Evolutionary conservation across 2,329 filamentous ascomycete genomes (phyloP).

Genomic region (Colletotrichum tropicale): DNA sequence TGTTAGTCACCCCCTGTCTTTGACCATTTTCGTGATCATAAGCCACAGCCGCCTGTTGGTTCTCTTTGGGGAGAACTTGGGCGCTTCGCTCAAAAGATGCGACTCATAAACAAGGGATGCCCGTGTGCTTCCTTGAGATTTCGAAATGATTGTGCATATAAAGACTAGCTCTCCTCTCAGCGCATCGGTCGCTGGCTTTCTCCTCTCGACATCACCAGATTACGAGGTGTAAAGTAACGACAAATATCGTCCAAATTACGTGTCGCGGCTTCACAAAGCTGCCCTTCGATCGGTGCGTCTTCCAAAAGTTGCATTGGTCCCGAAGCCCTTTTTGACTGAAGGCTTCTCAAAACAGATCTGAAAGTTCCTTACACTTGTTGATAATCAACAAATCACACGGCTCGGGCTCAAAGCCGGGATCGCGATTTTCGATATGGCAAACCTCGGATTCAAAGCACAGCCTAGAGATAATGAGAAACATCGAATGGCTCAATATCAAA

Average conservation of each 20-base stretch:
- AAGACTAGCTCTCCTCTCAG: background rate
- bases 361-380: no score
- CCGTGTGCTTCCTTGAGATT: background rate
- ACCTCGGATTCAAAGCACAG: background rate
- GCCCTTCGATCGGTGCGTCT: fast-evolving
- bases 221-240: background rate
- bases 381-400: no score
- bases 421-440: background rate
- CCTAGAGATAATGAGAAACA: background rate
- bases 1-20: background rate
- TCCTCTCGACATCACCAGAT: fast-evolving
- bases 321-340: no score
- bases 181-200: background rate
- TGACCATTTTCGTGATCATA: background rate
- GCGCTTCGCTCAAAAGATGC: background rate
- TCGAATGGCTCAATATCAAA: background rate
- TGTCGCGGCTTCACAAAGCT: background rate
- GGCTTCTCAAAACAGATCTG: no score
- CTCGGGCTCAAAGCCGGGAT: no score
- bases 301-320: background rate
- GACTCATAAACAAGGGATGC: background rate
- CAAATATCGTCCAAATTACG: no score
- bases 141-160: fast-evolving
- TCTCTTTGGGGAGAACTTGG: background rate
- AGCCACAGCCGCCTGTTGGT: background rate